phyloP scores from a whole-genome alignment of 2,329 filamentous ascomycete genomes.

The Fusarium succisae region DNA sequence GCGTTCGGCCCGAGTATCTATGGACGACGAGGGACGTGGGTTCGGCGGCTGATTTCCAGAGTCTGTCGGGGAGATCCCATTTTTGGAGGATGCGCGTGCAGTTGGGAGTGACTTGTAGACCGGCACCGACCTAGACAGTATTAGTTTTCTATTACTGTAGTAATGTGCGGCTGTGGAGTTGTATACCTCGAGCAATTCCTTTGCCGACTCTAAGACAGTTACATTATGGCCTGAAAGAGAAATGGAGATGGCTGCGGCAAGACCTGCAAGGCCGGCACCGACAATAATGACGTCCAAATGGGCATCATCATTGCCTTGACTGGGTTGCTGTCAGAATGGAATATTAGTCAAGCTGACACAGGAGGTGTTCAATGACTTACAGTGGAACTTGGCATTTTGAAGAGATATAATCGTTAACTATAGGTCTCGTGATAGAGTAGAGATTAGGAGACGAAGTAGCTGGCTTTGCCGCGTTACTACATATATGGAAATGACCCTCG shows the following conservation, averaged over 20 bases:
- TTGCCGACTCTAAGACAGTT: neutral
- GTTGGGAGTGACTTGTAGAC: conserved; percentile 63
- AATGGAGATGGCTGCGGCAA: neutral
- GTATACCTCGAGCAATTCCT: neutral
- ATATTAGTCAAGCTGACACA: rapidly evolving
- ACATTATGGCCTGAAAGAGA: neutral
- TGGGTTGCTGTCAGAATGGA: rapidly evolving
- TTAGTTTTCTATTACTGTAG: no score
- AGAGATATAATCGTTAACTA: rapidly evolving
- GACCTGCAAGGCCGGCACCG: neutral
- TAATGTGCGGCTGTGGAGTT: neutral
- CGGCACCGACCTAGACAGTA: conserved; percentile 53
- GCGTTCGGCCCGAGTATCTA: conserved; percentile 60
- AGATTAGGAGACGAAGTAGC: neutral
- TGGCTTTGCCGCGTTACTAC: neutral
- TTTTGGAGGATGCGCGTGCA: conserved; percentile 58
- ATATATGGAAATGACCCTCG: neutral
- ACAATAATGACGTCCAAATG: rapidly evolving
- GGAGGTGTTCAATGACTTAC: rapidly evolving
- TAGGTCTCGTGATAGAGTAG: neutral
- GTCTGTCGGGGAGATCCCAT: conserved; percentile 58
- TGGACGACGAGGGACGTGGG: conserved; percentile 62
- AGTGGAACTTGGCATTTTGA: neutral
- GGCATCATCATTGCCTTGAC: rapidly evolving
- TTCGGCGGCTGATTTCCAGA: conserved; percentile 51